phyloP scores from a whole-genome alignment of 2,329 filamentous ascomycete genomes.

The Dactylellina parvicollis region DNA sequence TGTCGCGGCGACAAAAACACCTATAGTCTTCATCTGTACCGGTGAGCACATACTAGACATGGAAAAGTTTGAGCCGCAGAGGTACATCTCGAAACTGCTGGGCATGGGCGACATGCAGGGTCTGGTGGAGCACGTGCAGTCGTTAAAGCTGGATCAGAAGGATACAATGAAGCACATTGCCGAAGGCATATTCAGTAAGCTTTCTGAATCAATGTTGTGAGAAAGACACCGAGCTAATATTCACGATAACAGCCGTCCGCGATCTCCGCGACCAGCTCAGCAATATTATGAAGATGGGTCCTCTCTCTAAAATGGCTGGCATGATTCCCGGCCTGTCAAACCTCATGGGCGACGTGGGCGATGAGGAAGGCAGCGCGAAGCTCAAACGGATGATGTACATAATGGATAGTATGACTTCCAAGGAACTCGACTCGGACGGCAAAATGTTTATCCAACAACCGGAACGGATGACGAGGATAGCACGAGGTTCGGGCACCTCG shows the following conservation, averaged over 20 bases:
- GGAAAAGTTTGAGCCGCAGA: constrained; percentile 89
- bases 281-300: constrained; percentile 99
- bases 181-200: constrained; percentile 80
- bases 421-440: constrained; percentile 93
- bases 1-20: constrained; percentile 93
- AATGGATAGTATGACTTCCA: constrained; percentile 96
- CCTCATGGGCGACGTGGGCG: constrained; percentile 95
- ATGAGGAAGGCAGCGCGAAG: constrained; percentile 92
- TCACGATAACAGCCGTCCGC: constrained; percentile 71
- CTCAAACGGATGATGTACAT: constrained; percentile 99
- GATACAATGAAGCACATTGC: constrained; percentile 99
- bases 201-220: neutral
- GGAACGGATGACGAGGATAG: constrained; percentile 89
- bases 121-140: constrained; percentile 94
- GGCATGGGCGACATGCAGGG: constrained; percentile 98
- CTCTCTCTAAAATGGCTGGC: constrained; percentile 93
- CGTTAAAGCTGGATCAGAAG: constrained; percentile 93
- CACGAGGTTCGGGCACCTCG: constrained; percentile 86
- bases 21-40: constrained; percentile 97
- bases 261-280: constrained; percentile 93
- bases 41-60: constrained; percentile 97
- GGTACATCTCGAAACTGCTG: constrained; percentile 91
- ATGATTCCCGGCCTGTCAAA: constrained; percentile 97
- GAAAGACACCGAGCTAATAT: neutral
- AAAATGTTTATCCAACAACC: constrained; percentile 94